Conservation (phyloP, 2,329 filamentous ascomycete genomes). For the Trichoderma arundinaceum region DNA sequence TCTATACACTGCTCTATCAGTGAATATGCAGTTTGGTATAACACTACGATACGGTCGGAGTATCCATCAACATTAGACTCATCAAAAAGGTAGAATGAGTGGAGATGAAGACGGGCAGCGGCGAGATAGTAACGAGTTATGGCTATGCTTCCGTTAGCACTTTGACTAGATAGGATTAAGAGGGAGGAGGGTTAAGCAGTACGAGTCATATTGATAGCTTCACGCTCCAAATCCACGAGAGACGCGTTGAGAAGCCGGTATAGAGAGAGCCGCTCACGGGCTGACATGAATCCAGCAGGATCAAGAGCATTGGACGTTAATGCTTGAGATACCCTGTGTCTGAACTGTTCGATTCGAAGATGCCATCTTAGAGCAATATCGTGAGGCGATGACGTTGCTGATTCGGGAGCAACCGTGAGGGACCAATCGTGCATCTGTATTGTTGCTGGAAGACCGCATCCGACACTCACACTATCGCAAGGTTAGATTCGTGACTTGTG, state of each 20-base stretch:
- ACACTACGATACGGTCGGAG: constrained; percentile 13
- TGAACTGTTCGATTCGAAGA: constrained; percentile 26
- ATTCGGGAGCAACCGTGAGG: constrained; percentile 23
- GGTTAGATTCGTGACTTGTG: background rate
- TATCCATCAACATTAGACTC: constrained; percentile 21
- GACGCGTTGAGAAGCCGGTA: constrained; percentile 24
- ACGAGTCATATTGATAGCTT: constrained; percentile 24
- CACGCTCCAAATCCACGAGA: constrained; percentile 20
- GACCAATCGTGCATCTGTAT: constrained; percentile 29
- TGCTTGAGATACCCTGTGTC: constrained; percentile 20
- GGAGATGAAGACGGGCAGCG: constrained; percentile 22
- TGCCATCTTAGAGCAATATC: constrained; percentile 22
- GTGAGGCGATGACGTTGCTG: constrained; percentile 9
- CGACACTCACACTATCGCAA: constrained; percentile 11
- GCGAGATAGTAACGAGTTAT: constrained; percentile 23
- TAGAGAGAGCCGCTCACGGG: constrained; percentile 19
- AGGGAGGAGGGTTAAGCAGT: background rate
- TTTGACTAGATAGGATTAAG: background rate
- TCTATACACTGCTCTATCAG: constrained; percentile 21
- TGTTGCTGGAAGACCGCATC: constrained; percentile 20
- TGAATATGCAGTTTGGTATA: constrained; percentile 21
- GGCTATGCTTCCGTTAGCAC: background rate
- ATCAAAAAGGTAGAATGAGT: constrained; percentile 26
- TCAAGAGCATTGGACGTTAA: constrained; percentile 23
- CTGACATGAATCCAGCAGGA: constrained; percentile 19